Evolutionary conservation across 2,329 filamentous ascomycete genomes (phyloP).

Genomic region (Claviceps spartinae): DNA sequence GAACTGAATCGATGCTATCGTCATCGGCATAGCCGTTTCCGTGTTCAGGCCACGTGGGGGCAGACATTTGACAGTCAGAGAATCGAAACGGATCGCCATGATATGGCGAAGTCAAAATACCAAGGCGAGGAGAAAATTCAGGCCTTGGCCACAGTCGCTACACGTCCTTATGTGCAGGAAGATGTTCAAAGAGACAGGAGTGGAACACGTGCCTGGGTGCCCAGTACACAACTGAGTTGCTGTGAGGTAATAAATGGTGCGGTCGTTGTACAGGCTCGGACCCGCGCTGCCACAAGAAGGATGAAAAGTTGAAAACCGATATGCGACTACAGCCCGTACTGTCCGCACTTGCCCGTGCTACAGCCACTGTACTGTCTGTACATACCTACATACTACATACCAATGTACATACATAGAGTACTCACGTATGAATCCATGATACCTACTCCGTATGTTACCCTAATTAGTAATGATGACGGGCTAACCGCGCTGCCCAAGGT

Average conservation of each 20-base stretch:
- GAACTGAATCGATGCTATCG: conserved; percentile 16
- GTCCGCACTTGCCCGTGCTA: neutral
- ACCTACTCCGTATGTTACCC: too few species aligned
- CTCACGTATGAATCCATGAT: too few species aligned
- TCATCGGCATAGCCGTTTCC: conserved; percentile 9
- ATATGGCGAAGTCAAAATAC: neutral
- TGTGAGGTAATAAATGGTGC: neutral
- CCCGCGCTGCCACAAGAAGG: neutral
- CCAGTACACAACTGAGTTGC: too few species aligned
- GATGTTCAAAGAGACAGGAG: neutral
- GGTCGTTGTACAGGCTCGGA: neutral
- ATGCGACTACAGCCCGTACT: neutral
- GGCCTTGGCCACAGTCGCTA: conserved; percentile 1
- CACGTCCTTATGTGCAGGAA: neutral
- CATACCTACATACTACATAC: too few species aligned
- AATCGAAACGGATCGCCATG: conserved; percentile 4
- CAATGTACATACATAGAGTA: too few species aligned
- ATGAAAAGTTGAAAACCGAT: neutral
- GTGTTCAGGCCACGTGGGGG: conserved; percentile 1
- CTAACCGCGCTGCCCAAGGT: too few species aligned
- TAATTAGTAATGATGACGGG: too few species aligned
- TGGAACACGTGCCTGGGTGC: conserved; percentile 2
- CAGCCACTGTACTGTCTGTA: too few species aligned
- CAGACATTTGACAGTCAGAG: conserved; percentile 6
- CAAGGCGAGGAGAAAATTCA: neutral